Percentiles rank a stretch among this genome's conserved stretches.
phyloP scores from a whole-genome alignment of 371 early-diverging fungal species.

The Mucor velutinosus region DNA sequence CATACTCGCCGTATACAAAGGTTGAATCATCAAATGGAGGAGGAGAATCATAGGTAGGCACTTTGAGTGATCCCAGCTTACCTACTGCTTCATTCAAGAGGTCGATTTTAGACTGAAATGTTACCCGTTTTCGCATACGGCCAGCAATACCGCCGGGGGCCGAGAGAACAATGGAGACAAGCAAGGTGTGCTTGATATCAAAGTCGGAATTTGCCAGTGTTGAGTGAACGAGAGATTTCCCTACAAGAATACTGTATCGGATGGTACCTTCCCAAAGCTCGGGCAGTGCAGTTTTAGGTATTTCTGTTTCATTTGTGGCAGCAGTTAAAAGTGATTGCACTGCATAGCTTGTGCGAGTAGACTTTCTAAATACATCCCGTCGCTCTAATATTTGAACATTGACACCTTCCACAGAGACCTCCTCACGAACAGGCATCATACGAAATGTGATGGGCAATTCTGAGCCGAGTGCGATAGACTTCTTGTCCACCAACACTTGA shows the following conservation, averaged over 20 bases:
- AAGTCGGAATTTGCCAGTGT: slow-evolving; percentile 18
- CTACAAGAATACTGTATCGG: slow-evolving; percentile 5
- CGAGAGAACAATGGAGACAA: slow-evolving; percentile 16
- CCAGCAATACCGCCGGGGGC: neutral
- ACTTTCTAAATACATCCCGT: slow-evolving; percentile 2
- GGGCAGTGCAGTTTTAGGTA: neutral
- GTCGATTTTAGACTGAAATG: slow-evolving; percentile 17
- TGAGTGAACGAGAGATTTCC: slow-evolving; percentile 11
- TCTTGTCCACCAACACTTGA: slow-evolving; percentile 14
- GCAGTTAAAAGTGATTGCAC: slow-evolving; percentile 1
- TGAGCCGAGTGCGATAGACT: slow-evolving; percentile 16
- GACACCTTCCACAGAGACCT: slow-evolving; percentile 8
- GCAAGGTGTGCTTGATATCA: slow-evolving; percentile 8
- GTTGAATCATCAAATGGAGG: slow-evolving; percentile 18
- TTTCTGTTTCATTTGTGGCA: neutral
- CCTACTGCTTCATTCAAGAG: slow-evolving; percentile 10
- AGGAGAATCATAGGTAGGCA: slow-evolving; percentile 21
- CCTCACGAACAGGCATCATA: neutral
- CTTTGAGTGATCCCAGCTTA: slow-evolving; percentile 8
- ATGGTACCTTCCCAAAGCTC: slow-evolving; percentile 17
- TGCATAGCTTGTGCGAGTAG: slow-evolving; percentile 6
- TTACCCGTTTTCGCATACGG: slow-evolving; percentile 10
- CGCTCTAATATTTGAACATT: slow-evolving; percentile 14
- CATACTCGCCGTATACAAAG: slow-evolving; percentile 17
- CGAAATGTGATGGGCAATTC: slow-evolving; percentile 16